Evolutionary conservation across 805 yeast species (phyloP), one percentile per base, ranked within the genome.

Genomic region (Cyberlindnera subsufficiens): DNA sequence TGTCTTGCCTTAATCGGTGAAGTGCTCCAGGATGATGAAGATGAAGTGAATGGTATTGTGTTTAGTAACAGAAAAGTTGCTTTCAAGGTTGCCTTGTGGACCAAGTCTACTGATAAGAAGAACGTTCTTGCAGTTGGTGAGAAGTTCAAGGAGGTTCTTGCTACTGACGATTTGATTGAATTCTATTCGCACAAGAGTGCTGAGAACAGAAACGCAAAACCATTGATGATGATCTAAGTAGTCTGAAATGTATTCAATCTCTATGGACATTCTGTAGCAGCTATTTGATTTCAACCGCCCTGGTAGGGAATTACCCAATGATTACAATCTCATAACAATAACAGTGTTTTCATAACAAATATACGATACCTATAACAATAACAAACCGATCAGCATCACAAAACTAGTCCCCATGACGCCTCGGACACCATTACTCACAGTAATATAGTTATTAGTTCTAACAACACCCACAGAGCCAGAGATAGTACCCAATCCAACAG

Each of bases 1-100:
- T 73, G 93, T 60, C 77, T 93, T 55, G 82, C 95, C 39, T 87
- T 87, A 43, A 87, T 93, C 65, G 99, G 99, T 58, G 98, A 90
- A 70, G 87, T 96, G 43, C 82, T 91, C 55, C 80, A 78, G 51
- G 89, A 80, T 52, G 86, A 80, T 44, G 77, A 77, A 54, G 78
- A 84, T 61, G 91, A 88, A 69, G 93, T 93, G 53, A 90, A 86
- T 64, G 99, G 99, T 60, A 86, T 88, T 56, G 96, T 93, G 52
- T 80, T 88, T 62, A 87, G 86, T 65, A 80, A 86, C 58, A 86
- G 96, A 75, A 82, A 79, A 63, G 80, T 77, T 54, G 87, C 80
- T 53, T 79, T 76, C 73, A 85, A 88, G 67, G 76, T 91, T 64
- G 91, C 95, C 60, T 72, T 91, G 64, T 91, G 99, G 99, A 91